Evolutionary conservation across 2,329 filamentous ascomycete genomes (phyloP), one percentile per base, ranked within the genome.

Genomic region (Leptodontidium sp.): DNA sequence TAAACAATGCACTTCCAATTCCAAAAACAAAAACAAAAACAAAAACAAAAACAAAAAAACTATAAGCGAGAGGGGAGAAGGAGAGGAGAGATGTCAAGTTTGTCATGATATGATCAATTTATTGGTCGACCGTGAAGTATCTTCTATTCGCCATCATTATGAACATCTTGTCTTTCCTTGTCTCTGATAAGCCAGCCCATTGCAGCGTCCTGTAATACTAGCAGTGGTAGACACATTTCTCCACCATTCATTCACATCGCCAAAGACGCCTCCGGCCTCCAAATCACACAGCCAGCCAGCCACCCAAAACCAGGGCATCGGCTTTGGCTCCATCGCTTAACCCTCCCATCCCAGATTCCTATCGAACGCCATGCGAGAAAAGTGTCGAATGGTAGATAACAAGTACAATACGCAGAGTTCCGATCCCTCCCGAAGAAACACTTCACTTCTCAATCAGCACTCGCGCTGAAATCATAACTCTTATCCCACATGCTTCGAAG

Each of bases 401-500:
- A 59, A 43, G 35, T 15, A 26, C 24, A 26, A 59, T 43, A 43
- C 35, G n/a, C 35, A 47, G 40, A 17, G n/a, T 21, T 26, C 55
- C 24, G 9, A 40, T 9, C 38, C 32, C 15, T 35, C 35, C 4
- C 32, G 21, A 17, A 14, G 38, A 21, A 24, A 43, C 21, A 17
- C 32, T 26, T 26, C n/a, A 32, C 50, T 38, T 17, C 53, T 75
- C 65, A 78, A 73, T 78, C 76, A 59, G 73, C 70, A 63, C 87
- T 89, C 35, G 84, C 84, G 73, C 86, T 85, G 68, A 89, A 79
- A 74, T 89, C 86, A 77, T 84, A 80, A 61, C 82, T 86, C 81
- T 87, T 89, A 57, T 90, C 87, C 88, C 88, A 90, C 61, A 90
- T 77, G 70, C 85, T 86, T 66, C 87, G 81, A 64, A 90, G 78